phyloP scores from a whole-genome alignment of 352 stramenopile species.

The Phytophthora crassamura region DNA sequence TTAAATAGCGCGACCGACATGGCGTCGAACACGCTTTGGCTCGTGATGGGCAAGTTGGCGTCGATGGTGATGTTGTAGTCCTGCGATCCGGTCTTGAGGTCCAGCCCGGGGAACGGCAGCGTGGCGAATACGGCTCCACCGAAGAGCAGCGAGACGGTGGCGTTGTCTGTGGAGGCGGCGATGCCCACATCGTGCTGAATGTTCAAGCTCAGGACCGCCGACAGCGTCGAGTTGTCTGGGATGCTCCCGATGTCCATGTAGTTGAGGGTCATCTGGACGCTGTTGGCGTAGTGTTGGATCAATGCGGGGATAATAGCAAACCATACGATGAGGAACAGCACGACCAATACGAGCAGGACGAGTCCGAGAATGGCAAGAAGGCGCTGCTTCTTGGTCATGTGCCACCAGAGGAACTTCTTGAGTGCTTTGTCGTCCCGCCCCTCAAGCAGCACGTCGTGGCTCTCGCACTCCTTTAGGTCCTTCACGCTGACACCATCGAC shows the following conservation, averaged over 20 bases:
- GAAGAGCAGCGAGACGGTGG: slow-evolving; percentile 51
- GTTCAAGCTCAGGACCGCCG: slow-evolving; percentile 57
- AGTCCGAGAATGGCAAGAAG: slow-evolving; percentile 43
- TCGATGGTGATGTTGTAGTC: slow-evolving; percentile 59
- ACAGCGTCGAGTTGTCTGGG: slow-evolving; percentile 43
- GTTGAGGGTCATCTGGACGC: slow-evolving; percentile 63
- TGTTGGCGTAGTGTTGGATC: slow-evolving; percentile 56
- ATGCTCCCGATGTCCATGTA: slow-evolving; percentile 66
- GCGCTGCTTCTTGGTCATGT: slow-evolving; percentile 57
- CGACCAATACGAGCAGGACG: slow-evolving; percentile 42
- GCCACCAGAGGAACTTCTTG: slow-evolving; percentile 60
- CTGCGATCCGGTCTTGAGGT: slow-evolving; percentile 46
- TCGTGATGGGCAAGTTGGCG: slow-evolving; percentile 42
- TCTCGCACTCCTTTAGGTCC: slow-evolving; percentile 18
- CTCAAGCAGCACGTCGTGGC: slow-evolving; percentile 6
- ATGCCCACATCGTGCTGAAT: slow-evolving; percentile 51
- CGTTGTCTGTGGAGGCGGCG: slow-evolving; percentile 47
- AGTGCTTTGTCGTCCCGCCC: slow-evolving; percentile 17
- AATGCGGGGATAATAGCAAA: slow-evolving; percentile 64
- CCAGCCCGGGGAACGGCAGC: slow-evolving; percentile 51
- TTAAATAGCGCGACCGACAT: slow-evolving; percentile 52
- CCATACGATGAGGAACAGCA: slow-evolving; percentile 61
- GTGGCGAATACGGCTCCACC: slow-evolving; percentile 47
- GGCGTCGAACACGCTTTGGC: slow-evolving; percentile 48
- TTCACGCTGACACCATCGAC: slow-evolving; percentile 3